Percentiles rank a stretch among this genome's conserved stretches.
Evolutionary conservation across 1,139 yeast species (phyloP).

Genomic region (Hansenula lynferdii): DNA sequence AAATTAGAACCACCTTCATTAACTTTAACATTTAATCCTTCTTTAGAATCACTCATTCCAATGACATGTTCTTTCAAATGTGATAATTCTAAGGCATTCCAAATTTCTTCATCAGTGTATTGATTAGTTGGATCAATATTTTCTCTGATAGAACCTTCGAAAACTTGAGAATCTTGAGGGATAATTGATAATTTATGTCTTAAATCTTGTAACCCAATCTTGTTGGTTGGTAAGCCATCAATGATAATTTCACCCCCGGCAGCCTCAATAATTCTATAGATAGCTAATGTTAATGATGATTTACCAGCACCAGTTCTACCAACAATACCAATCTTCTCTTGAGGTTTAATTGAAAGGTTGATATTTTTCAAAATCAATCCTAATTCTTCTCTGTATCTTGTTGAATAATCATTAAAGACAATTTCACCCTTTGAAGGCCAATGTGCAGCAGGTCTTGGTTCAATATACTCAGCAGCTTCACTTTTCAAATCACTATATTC

Average conservation of each 20-base stretch:
- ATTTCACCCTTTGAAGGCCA: slow-evolving; percentile 86
- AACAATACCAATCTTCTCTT: slow-evolving; percentile 91
- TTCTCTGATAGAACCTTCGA: slow-evolving; percentile 84
- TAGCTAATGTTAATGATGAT: slow-evolving; percentile 82
- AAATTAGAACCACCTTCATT: slow-evolving; percentile 84
- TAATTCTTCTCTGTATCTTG: slow-evolving; percentile 81
- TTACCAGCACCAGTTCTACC: slow-evolving; percentile 98
- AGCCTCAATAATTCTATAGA: slow-evolving; percentile 88
- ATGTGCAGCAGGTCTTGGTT: slow-evolving; percentile 58
- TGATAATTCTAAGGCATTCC: slow-evolving; percentile 82
- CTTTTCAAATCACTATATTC: slow-evolving; percentile 73
- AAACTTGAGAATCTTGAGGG: slow-evolving; percentile 97
- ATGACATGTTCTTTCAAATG: slow-evolving; percentile 75
- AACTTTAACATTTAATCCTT: slow-evolving; percentile 57
- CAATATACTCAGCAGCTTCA: slow-evolving; percentile 80
- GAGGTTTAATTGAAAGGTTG: slow-evolving; percentile 59
- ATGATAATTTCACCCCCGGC: slow-evolving; percentile 66
- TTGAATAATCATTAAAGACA: slow-evolving; percentile 67
- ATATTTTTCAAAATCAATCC: slow-evolving; percentile 77
- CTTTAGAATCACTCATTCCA: slow-evolving; percentile 43
- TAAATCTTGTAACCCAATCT: slow-evolving; percentile 77
- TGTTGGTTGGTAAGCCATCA: slow-evolving; percentile 64
- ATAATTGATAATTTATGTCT: slow-evolving; percentile 85
- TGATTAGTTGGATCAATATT: slow-evolving; percentile 81
- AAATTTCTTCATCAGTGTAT: slow-evolving; percentile 70